phyloP scores from a whole-genome alignment of 805 yeast genomes.

The Yarrowia sp. region DNA sequence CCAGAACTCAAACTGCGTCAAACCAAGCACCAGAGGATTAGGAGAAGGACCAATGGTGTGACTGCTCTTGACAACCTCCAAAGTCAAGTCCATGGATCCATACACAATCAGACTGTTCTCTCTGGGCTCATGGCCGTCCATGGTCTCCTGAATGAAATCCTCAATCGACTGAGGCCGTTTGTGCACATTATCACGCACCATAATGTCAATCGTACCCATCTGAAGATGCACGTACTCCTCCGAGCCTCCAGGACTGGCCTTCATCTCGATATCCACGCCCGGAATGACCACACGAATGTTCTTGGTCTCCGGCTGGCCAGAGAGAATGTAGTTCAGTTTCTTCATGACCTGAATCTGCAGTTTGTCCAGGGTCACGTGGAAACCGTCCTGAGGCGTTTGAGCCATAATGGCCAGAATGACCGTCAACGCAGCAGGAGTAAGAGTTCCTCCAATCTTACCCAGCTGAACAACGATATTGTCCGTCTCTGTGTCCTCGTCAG shows the following conservation, averaged over 20 bases:
- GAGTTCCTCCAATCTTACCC: conserved; percentile 57
- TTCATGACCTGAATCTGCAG: conserved; percentile 67
- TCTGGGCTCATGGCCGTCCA: conserved; percentile 20
- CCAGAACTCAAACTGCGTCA: conserved; percentile 51
- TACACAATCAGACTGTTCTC: conserved; percentile 15
- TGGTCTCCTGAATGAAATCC: conserved; percentile 41
- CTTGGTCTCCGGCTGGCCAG: conserved; percentile 50
- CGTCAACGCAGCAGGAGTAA: conserved; percentile 57
- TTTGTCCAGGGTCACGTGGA: conserved; percentile 64
- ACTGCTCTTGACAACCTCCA: conserved; percentile 36
- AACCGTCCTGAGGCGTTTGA: conserved; percentile 51
- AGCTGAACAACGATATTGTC: conserved; percentile 64
- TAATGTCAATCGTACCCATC: conserved; percentile 41
- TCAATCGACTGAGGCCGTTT: conserved; percentile 40
- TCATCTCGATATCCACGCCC: conserved; percentile 49
- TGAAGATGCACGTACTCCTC: conserved; percentile 42
- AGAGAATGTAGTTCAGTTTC: conserved; percentile 47
- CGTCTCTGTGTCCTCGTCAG: conserved; percentile 57
- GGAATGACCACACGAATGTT: conserved; percentile 61
- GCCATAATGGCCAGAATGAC: conserved; percentile 53
- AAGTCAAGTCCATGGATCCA: conserved; percentile 27
- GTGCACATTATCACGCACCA: conserved; percentile 40
- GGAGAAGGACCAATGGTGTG: conserved; percentile 27
- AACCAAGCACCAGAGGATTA: conserved; percentile 46
- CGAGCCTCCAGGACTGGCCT: conserved; percentile 18